Evolutionary conservation across 441 rosid genomes (phyloP).

Genomic region (Manihot esculenta): DNA sequence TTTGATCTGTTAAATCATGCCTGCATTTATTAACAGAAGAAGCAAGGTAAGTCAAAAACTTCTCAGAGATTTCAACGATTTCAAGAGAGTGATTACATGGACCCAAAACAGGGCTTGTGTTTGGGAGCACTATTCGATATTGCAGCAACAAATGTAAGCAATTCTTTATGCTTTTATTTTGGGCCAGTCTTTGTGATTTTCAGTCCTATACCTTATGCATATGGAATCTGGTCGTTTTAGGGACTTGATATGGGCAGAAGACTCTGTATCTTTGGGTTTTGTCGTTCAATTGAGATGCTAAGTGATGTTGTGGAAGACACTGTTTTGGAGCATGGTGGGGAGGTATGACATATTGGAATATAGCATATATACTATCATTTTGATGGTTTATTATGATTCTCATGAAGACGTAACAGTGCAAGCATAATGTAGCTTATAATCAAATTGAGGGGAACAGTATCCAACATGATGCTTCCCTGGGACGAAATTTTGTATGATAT

Average conservation of each 20-base stretch:
- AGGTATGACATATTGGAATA: slow-evolving; percentile 42
- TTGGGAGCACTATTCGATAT: slow-evolving; percentile 90
- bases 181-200: not conserved
- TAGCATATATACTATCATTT: not conserved
- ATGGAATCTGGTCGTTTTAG: slow-evolving; percentile 33
- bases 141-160: slow-evolving; percentile 81
- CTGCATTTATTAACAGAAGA: slow-evolving; percentile 42
- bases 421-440: not conserved
- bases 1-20: slow-evolving; percentile 6
- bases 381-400: not conserved
- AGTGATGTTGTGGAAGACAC: slow-evolving; percentile 91
- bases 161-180: slow-evolving; percentile 2
- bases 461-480: no score
- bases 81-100: slow-evolving; percentile 87
- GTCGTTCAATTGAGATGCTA: slow-evolving; percentile 95
- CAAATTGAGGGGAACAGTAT: not conserved
- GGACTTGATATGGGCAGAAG: slow-evolving; percentile 92
- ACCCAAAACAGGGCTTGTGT: slow-evolving; percentile 75
- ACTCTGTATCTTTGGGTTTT: slow-evolving; percentile 85
- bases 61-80: slow-evolving; percentile 48
- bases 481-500: not conserved
- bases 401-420: not conserved
- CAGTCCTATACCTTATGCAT: slow-evolving; percentile 8
- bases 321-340: slow-evolving; percentile 87
- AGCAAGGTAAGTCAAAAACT: slow-evolving; percentile 45